Evolutionary conservation across 2,329 filamentous ascomycete species (phyloP).

Genomic region (Paecilomyces dactylethromorphus): DNA sequence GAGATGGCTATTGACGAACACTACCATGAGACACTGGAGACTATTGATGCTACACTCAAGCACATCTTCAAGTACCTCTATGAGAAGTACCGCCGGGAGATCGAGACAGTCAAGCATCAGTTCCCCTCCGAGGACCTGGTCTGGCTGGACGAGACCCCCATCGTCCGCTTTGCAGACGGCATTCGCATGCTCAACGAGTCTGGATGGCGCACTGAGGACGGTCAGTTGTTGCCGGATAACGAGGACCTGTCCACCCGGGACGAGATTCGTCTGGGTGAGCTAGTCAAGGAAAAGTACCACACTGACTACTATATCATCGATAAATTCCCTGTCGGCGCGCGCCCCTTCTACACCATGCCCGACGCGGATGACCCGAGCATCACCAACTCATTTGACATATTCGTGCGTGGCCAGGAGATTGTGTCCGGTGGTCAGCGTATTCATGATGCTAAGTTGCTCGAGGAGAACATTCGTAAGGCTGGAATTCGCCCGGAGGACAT

Average conservation of each 20-base stretch:
- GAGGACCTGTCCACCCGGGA: conserved; percentile 81
- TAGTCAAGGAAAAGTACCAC: conserved; percentile 78
- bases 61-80: conserved; percentile 68
- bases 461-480: conserved; percentile 66
- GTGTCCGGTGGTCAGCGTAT: conserved; percentile 91
- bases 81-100: conserved; percentile 60
- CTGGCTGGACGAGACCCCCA: conserved; percentile 77
- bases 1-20: conserved; percentile 88
- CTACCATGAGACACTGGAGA: conserved; percentile 78
- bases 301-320: conserved; percentile 94
- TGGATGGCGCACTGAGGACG: conserved; percentile 70
- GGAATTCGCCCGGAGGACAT: conserved; percentile 76
- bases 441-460: conserved; percentile 68
- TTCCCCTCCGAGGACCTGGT: conserved; percentile 83
- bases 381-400: conserved; percentile 94
- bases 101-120: conserved; percentile 72
- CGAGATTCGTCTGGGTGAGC: conserved; percentile 75
- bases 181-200: conserved; percentile 74
- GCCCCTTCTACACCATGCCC: conserved; percentile 88
- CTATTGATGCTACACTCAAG: conserved; percentile 77
- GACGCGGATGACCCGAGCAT: conserved; percentile 64
- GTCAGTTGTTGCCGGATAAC: conserved; percentile 60
- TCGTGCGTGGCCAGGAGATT: conserved; percentile 87
- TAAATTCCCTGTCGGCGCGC: conserved; percentile 78
- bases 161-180: conserved; percentile 72